Percentiles rank a stretch among this genome's conserved stretches.
These are phyloP conservation scores for Lachnellula hyalina DNA, from an alignment of 2,329 filamentous ascomycete genomes.

Conservation along the genomic window DNA sequence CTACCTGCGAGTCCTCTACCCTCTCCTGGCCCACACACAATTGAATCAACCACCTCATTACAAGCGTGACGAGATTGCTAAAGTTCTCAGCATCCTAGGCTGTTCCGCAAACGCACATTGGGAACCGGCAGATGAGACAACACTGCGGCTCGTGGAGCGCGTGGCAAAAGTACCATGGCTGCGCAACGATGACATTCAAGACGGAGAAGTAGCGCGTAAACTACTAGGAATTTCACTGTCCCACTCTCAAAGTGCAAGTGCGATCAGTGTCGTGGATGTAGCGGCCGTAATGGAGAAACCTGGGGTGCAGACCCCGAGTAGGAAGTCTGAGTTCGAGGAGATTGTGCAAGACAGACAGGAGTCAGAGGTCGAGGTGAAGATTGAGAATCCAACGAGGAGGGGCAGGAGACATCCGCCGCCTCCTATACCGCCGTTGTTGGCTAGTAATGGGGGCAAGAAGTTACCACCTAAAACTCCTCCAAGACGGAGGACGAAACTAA, in stretches of 20 bases:
- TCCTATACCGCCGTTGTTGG: conserved; percentile 21
- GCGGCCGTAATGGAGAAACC: conserved; percentile 78
- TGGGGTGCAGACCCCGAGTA: conserved; percentile 74
- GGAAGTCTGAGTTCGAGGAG: conserved; percentile 38
- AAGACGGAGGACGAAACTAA: conserved; percentile 29
- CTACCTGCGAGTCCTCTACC: conserved; percentile 88
- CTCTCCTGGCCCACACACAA: conserved; percentile 86
- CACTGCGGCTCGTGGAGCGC: conserved; percentile 69
- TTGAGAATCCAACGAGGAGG: conserved; percentile 15
- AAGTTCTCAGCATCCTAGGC: conserved; percentile 67
- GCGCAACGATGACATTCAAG: conserved; percentile 36
- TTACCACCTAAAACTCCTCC: conserved; percentile 31
- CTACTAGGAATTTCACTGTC: conserved; percentile 68
- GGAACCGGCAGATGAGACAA: conserved; percentile 75
- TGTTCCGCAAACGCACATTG: conserved; percentile 67
- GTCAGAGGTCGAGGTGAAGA: conserved; percentile 9
- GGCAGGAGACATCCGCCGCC: conserved; percentile 24
- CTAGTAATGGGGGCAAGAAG: conserved; percentile 26
- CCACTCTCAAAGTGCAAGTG: conserved; percentile 61
- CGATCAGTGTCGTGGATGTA: conserved; percentile 70
- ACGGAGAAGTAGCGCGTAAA: conserved; percentile 48
- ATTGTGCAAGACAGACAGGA: conserved; percentile 22
- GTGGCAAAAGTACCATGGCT: conserved; percentile 70
- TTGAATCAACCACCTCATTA: conserved; percentile 82
- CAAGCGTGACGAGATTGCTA: conserved; percentile 79